Base-by-base conservation (phyloP, 768 basidiomycete genomes). In the Agaricus sinodeliciosus region DNA sequence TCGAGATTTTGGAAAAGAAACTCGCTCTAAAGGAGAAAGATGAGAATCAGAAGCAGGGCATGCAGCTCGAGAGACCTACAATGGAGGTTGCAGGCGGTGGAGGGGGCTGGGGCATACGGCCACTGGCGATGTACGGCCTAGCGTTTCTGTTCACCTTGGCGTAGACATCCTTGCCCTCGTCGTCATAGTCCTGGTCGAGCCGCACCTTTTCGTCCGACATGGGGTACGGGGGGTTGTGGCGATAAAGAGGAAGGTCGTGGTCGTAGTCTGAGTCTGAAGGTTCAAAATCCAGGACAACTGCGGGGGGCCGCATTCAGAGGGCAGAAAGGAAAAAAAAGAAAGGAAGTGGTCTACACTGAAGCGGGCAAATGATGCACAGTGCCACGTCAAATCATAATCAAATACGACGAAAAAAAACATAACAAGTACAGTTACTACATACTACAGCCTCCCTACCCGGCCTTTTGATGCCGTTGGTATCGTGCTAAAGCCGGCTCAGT, bases 1-100 rank as follows among this genome's bases (percentile, higher is more conserved):
- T 91, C 88, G 48, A 81, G 69, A 68, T 93, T 90, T 74, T 92
- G 89, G 49, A 80, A 67, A 46, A 90, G 62, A 66, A 90, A 88
- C 67, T 92, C 89, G 63, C 72, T 70, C 87, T 91, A 62, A 11
- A 15, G 26, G 1, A 22, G 15, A 31, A 31, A 31, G 11, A 31
- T 8, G 7, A 7, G n/a, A 18, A 12, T 60, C 22, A 61, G 58
- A 6, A 28, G 36, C 34, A 52, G 34, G 51, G 28, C 48, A 47
- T 46, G 60, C 39, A 60, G 59, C 57, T 62, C 61, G 16, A 8
- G 15, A 40, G 48, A 72, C 79, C 61, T 63, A 83, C 81, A 48
- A 83, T 72, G 22, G 80, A 82, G 3, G 85, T 82, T 22, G 82
- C 76, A 25, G 88, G 86, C 0, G 87, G 86, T 12, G 76, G 69